phyloP scores from a whole-genome alignment of 2,329 filamentous ascomycete genomes.

The Orbilia oligospora region DNA sequence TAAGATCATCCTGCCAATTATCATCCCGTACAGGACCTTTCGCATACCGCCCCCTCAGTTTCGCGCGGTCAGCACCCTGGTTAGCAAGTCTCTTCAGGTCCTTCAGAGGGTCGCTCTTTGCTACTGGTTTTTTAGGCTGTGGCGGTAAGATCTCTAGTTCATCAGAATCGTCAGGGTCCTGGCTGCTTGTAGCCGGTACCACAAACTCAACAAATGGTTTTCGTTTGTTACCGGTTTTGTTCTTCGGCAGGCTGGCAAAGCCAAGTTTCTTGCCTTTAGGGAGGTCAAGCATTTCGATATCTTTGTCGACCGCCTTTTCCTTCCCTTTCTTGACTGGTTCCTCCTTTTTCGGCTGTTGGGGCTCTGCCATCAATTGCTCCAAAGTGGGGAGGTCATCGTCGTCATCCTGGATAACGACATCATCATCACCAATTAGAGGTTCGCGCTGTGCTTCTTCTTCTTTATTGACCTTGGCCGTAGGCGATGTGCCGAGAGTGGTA shows the following conservation, averaged over 20 bases:
- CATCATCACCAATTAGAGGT: neutral
- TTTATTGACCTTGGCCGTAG: slow-evolving; percentile 1
- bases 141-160: slow-evolving; percentile 67
- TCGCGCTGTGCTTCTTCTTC: slow-evolving; percentile 3
- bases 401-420: neutral
- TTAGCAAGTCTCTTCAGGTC: slow-evolving; percentile 38
- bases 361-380: slow-evolving; percentile 45
- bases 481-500: slow-evolving; percentile 32
- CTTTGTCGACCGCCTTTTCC: slow-evolving; percentile 53
- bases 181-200: slow-evolving; percentile 6
- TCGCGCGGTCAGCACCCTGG: slow-evolving; percentile 1
- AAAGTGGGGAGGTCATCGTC: slow-evolving; percentile 38
- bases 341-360: slow-evolving; percentile 33
- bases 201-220: slow-evolving; percentile 9
- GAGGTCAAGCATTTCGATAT: slow-evolving; percentile 44
- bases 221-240: slow-evolving; percentile 10
- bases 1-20: slow-evolving; percentile 78
- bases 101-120: slow-evolving; percentile 46
- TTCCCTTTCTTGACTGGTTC: slow-evolving; percentile 60
- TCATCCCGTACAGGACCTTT: slow-evolving; percentile 75
- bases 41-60: slow-evolving; percentile 9
- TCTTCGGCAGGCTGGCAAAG: slow-evolving; percentile 40
- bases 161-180: slow-evolving; percentile 53
- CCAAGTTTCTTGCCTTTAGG: slow-evolving; percentile 39
- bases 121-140: slow-evolving; percentile 60